Conservation (phyloP, 495 filamentous ascomycete genomes). For the Oidiodendron maius region DNA sequence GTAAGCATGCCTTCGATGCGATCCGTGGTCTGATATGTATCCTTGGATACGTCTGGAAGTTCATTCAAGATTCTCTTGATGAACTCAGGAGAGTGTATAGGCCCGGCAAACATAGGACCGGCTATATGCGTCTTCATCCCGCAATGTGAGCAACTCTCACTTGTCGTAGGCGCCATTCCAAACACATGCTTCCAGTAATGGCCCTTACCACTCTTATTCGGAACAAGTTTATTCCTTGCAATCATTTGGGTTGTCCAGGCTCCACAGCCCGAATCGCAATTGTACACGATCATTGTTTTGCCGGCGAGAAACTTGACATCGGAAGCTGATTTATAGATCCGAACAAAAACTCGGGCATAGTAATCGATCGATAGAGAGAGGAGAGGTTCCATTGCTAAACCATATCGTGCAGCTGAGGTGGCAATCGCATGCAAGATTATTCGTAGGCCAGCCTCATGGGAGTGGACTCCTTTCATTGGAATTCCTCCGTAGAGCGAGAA, state of each 20-base stretch:
- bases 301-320: constrained; percentile 84
- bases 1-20: constrained; percentile 89
- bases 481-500: constrained; percentile 87
- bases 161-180: constrained; percentile 58
- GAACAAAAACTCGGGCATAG: constrained; percentile 87
- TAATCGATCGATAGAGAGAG: constrained; percentile 93
- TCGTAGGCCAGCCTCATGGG: constrained; percentile 84
- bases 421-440: constrained; percentile 78
- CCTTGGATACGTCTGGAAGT: constrained; percentile 52
- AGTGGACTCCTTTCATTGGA: constrained; percentile 74
- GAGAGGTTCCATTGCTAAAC: constrained; percentile 84
- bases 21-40: constrained; percentile 68
- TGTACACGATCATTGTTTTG: constrained; percentile 90
- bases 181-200: constrained; percentile 69
- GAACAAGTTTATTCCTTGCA: constrained; percentile 53
- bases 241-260: constrained; percentile 77
- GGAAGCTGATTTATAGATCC: constrained; percentile 66
- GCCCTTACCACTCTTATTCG: constrained; percentile 61
- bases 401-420: constrained; percentile 73
- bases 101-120: constrained; percentile 93
- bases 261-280: constrained; percentile 83
- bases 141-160: constrained; percentile 69
- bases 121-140: constrained; percentile 78
- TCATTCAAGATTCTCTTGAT: constrained; percentile 67
- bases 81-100: constrained; percentile 76